Conservation (phyloP, 768 basidiomycete species). For the Pisolithus marmoratus region DNA sequence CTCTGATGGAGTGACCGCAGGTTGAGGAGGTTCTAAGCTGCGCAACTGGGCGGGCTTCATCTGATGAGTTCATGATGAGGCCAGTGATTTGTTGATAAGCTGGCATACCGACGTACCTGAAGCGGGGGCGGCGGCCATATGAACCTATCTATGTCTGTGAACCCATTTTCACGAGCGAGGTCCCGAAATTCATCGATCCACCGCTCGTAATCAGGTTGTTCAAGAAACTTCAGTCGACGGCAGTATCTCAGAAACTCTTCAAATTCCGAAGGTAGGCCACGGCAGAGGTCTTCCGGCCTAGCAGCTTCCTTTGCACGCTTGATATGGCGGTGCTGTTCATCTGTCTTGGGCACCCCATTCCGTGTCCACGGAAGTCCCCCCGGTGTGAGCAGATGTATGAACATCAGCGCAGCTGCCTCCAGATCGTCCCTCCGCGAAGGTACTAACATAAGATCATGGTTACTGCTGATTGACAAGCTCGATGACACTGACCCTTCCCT, state of each 20-base stretch:
- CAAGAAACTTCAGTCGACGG: conserved; percentile 61
- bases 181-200: conserved; percentile 65
- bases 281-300: conserved; percentile 60
- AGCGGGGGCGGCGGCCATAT: conserved; percentile 64
- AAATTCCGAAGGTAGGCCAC: conserved; percentile 62
- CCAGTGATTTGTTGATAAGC: background rate
- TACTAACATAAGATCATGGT: conserved; percentile 38
- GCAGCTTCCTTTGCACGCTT: conserved; percentile 61
- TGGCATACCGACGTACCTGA: conserved; percentile 20
- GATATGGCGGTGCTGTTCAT: conserved; percentile 54
- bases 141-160: conserved; percentile 51
- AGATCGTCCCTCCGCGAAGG: conserved; percentile 77
- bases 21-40: conserved; percentile 9
- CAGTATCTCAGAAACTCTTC: conserved; percentile 75
- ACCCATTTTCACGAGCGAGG: conserved; percentile 58
- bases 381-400: conserved; percentile 75
- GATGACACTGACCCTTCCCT: conserved; percentile 51
- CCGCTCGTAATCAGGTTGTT: conserved; percentile 57
- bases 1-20: conserved; percentile 31
- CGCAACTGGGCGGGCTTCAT: conserved; percentile 27
- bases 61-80: conserved; percentile 11
- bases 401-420: conserved; percentile 72
- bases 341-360: conserved; percentile 72
- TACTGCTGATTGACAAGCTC: conserved; percentile 6
- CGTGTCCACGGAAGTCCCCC: conserved; percentile 74